A percentile compares a stretch with the other conserved stretches of the same genome.
These are phyloP conservation scores for Coprinellus micaceus DNA, from an alignment of 768 basidiomycete genomes.

Conservation along the genomic window DNA sequence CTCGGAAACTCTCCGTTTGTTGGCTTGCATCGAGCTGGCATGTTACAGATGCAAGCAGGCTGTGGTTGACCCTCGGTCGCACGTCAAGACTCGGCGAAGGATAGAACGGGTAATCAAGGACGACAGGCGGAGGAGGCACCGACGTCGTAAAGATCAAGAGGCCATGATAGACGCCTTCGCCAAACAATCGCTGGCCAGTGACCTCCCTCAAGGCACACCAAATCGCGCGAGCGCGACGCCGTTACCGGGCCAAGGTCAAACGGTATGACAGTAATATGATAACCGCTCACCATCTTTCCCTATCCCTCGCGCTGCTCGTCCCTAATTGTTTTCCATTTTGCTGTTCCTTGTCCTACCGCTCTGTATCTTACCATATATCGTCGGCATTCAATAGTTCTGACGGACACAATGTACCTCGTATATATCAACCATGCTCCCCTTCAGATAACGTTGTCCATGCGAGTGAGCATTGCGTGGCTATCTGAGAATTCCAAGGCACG, in stretches of 20 bases:
- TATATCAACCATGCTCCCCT: too few relatives aligned
- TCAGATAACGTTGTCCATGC: too few relatives aligned
- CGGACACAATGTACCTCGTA: too few relatives aligned
- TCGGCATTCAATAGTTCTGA: too few relatives aligned
- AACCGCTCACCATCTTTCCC: not conserved
- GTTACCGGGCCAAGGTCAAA: not conserved
- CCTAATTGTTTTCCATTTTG: too few relatives aligned
- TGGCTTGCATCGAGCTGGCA: conserved; percentile 82
- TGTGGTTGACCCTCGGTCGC: conserved; percentile 61
- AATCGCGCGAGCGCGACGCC: not conserved
- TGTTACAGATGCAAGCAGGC: conserved; percentile 75
- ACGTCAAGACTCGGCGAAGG: conserved; percentile 61
- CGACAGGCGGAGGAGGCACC: conserved; percentile 76
- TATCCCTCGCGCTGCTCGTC: too few relatives aligned
- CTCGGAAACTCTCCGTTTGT: conserved; percentile 74
- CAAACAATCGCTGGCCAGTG: conserved; percentile 40
- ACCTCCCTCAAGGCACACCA: conserved; percentile 5
- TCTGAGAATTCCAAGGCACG: too few relatives aligned
- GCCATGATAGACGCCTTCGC: conserved; percentile 79
- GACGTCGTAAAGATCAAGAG: conserved; percentile 79
- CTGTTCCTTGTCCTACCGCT: too few relatives aligned
- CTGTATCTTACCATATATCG: too few relatives aligned
- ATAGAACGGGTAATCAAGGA: conserved; percentile 83
- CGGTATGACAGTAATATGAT: not conserved
- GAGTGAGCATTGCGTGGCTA: too few relatives aligned